These are phyloP conservation scores for Kodamaea neixiangensis DNA, from an alignment of 805 yeast species.

Conservation along the genomic window DNA sequence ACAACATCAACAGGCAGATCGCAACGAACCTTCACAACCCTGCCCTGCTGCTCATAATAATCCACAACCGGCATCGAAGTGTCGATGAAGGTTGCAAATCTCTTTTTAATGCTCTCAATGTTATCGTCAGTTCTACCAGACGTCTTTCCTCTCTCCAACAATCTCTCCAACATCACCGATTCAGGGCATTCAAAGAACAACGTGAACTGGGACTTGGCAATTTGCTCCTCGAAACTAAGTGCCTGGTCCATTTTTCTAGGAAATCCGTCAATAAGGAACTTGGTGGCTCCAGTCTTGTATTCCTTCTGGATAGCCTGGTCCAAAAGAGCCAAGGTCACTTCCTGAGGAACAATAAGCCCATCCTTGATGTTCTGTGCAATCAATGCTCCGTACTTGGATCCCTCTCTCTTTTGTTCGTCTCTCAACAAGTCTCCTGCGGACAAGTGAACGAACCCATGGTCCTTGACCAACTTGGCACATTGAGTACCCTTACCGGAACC, in stretches of 20 bases:
- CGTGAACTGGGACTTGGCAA: conserved; percentile 70
- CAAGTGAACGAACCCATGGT: conserved; percentile 80
- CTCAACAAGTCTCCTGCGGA: conserved; percentile 96
- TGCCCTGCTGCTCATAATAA: conserved; percentile 68
- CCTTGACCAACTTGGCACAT: conserved; percentile 79
- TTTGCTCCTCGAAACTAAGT: conserved; percentile 77
- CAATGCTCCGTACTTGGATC: conserved; percentile 81
- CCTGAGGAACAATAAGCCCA: conserved; percentile 92
- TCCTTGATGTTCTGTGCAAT: conserved; percentile 83
- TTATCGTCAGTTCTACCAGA: conserved; percentile 95
- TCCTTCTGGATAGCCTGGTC: conserved; percentile 72
- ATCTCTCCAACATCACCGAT: conserved; percentile 76
- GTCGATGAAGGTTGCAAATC: conserved; percentile 82
- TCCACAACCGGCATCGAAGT: conserved; percentile 95
- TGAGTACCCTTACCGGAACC: conserved; percentile 99
- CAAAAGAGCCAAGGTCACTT: conserved; percentile 80
- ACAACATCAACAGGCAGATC: conserved; percentile 81
- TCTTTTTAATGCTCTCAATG: conserved; percentile 83
- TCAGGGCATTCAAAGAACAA: conserved; percentile 83
- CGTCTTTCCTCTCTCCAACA: conserved; percentile 89
- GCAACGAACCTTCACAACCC: conserved; percentile 78
- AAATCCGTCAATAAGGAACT: conserved; percentile 91
- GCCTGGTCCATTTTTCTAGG: conserved; percentile 99
- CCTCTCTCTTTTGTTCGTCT: conserved; percentile 84
- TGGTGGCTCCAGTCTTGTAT: conserved; percentile 49